Evolutionary conservation across 441 rosid species (phyloP).

Genomic region (Gossypium trilobum): DNA sequence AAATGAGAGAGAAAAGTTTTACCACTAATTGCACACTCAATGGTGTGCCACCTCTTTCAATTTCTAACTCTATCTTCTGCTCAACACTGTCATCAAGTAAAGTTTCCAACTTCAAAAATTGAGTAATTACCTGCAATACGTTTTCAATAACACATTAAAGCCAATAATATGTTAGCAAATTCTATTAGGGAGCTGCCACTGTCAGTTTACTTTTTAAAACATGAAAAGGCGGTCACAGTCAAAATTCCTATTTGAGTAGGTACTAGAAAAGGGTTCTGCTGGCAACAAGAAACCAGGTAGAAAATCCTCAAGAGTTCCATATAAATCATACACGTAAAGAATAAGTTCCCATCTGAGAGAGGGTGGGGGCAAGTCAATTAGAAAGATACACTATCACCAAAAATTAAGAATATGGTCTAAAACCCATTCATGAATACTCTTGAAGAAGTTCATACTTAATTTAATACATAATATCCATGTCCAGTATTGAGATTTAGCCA

Average conservation of each 20-base stretch:
- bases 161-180: conserved; percentile 1
- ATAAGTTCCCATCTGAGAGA: neutral
- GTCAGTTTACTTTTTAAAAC: neutral
- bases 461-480: neutral
- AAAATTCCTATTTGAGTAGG: neutral
- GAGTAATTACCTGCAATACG: conserved; percentile 69
- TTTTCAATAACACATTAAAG: conserved; percentile 21
- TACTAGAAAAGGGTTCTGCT: neutral
- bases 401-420: neutral
- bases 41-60: conserved; percentile 85
- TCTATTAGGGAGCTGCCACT: neutral
- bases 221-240: neutral
- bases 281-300: neutral
- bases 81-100: conserved; percentile 76
- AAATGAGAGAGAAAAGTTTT: conserved; percentile 29
- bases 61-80: conserved; percentile 52
- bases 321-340: neutral
- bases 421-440: neutral
- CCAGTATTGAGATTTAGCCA: neutral
- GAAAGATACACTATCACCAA: neutral
- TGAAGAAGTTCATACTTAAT: neutral
- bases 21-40: conserved; percentile 59
- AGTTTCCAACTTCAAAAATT: conserved; percentile 71
- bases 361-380: neutral
- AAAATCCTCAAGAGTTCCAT: neutral